Conservation (phyloP, 129 eudicot species). For the Apium graveolens region DNA sequence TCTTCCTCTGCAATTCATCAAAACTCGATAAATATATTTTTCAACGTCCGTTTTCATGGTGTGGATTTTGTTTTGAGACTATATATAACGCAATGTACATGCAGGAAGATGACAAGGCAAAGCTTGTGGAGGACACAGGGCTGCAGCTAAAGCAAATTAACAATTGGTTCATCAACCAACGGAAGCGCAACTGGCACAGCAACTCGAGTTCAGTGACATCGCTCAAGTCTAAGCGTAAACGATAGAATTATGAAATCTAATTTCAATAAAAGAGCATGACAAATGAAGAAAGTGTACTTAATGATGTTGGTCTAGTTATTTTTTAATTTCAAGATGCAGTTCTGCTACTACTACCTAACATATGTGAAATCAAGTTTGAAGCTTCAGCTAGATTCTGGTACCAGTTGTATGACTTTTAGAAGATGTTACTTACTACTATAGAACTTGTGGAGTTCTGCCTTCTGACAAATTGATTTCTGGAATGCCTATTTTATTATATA, state of each 20-base stretch:
- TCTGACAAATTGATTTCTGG: neutral
- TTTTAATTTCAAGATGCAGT: neutral
- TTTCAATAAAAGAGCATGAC: neutral
- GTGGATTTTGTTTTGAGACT: neutral
- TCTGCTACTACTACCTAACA: neutral
- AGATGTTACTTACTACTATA: neutral
- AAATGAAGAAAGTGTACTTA: neutral
- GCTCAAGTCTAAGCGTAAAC: conserved; percentile 12
- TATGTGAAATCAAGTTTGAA: neutral
- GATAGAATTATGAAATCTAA: neutral
- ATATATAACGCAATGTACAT: neutral
- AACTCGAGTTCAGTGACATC: conserved; percentile 9
- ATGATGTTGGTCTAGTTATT: conserved; percentile 1
- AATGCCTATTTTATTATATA: neutral
- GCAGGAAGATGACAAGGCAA: conserved; percentile 17
- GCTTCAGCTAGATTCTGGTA: neutral
- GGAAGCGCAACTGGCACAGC: conserved; percentile 15
- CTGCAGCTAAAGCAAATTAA: conserved; percentile 14
- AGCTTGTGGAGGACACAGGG: conserved; percentile 13
- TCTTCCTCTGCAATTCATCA: neutral
- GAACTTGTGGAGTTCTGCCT: neutral
- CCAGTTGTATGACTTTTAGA: neutral
- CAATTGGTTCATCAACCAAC: conserved; percentile 16
- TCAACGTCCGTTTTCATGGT: neutral
- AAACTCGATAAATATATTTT: neutral